Conservation (phyloP, 495 filamentous ascomycete species). For the Parathielavia appendiculata region DNA sequence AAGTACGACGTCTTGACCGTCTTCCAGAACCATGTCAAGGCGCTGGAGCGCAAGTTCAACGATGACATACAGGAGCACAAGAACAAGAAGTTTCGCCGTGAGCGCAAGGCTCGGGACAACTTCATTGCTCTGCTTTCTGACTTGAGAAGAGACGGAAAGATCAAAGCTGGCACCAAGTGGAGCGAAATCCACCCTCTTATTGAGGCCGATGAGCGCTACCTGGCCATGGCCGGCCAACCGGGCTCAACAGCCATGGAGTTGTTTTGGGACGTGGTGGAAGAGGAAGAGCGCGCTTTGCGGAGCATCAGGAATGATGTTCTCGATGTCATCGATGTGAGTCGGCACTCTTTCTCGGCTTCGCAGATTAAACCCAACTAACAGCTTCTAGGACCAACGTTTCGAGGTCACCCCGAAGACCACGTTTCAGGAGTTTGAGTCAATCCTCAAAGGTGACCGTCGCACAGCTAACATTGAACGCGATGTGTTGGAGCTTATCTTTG, state of each 20-base stretch:
- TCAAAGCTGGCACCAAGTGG: conserved; percentile 91
- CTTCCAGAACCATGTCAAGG: conserved; percentile 93
- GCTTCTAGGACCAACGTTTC: conserved; percentile 75
- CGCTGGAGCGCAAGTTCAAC: conserved; percentile 82
- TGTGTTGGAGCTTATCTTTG: conserved; percentile 70
- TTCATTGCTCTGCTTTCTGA: conserved; percentile 71
- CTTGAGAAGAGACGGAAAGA: conserved; percentile 67
- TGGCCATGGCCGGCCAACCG: conserved; percentile 74
- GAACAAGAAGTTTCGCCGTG: conserved; percentile 68
- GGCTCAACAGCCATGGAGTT: conserved; percentile 91
- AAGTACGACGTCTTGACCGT: conserved; percentile 87
- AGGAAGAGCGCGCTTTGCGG: conserved; percentile 81
- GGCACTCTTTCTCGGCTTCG: neutral
- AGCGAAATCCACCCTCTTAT: conserved; percentile 72
- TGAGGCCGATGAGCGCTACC: conserved; percentile 76
- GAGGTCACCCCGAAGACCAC: conserved; percentile 82
- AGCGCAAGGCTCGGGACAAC: conserved; percentile 77
- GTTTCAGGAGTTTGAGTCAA: conserved; percentile 74
- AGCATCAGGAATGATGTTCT: conserved; percentile 76
- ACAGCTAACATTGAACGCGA: conserved; percentile 78
- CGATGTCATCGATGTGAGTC: conserved; percentile 82
- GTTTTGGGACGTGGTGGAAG: conserved; percentile 95
- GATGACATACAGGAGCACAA: conserved; percentile 84
- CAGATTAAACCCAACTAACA: conserved; percentile 7
- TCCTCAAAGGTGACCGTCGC: conserved; percentile 76